A percentile compares a stretch with the other conserved stretches of the same genome.
phyloP scores from a whole-genome alignment of 495 filamentous ascomycete species.

The Neurospora tetrasperma region DNA sequence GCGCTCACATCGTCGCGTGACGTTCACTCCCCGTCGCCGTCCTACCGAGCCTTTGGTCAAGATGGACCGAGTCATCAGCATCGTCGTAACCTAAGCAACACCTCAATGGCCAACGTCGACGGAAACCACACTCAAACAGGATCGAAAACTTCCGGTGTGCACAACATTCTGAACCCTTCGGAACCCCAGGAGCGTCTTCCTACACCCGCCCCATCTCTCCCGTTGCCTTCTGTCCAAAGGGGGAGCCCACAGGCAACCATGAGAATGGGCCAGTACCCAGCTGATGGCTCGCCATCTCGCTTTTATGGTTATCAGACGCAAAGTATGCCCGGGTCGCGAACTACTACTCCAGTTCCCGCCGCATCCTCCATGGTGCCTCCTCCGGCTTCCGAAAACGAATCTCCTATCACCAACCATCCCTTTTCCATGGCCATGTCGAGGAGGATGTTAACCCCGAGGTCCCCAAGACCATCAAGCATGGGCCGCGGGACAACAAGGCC shows the following conservation, averaged over 20 bases:
- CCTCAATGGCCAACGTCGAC: constrained; percentile 19
- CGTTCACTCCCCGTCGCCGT: constrained; percentile 17
- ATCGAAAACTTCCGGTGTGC: constrained; percentile 36
- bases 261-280: constrained; percentile 18
- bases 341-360: constrained; percentile 3
- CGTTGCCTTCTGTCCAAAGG: constrained; percentile 3
- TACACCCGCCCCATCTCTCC: constrained; percentile 13
- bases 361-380: constrained; percentile 19
- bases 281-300: constrained; percentile 23
- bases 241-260: constrained; percentile 12
- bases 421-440: constrained; percentile 31
- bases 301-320: constrained; percentile 20
- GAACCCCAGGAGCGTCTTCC: constrained; percentile 19
- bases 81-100: constrained; percentile 20
- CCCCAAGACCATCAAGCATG: constrained; percentile 42
- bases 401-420: constrained; percentile 30
- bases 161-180: constrained; percentile 42
- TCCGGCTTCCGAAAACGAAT: constrained; percentile 25
- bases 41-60: constrained; percentile 13
- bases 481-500: constrained; percentile 35
- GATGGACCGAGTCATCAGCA: constrained; percentile 19
- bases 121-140: constrained; percentile 26
- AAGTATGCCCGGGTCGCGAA: constrained; percentile 9
- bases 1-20: constrained; percentile 21
- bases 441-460: constrained; percentile 54